Evolutionary conservation across 768 basidiomycete species (phyloP).

Genomic region (Suillus lakei): DNA sequence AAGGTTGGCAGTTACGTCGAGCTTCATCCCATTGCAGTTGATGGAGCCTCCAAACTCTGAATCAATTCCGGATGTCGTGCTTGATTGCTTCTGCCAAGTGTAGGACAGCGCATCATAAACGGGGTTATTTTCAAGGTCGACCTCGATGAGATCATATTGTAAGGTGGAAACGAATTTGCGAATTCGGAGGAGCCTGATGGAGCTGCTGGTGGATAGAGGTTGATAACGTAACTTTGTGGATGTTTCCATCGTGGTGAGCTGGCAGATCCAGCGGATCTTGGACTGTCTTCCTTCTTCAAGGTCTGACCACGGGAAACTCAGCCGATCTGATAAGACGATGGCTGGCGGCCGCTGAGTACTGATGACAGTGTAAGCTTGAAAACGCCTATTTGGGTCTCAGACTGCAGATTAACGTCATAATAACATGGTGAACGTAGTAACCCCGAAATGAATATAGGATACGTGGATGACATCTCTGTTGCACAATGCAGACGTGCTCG

Average conservation of each 20-base stretch:
- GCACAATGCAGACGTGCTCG: no score
- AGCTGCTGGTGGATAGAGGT: neutral
- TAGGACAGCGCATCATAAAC: slow-evolving; percentile 12
- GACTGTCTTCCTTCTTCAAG: neutral
- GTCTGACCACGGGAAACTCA: no score
- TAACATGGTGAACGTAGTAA: no score
- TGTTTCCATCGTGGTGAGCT: neutral
- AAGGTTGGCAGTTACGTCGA: neutral
- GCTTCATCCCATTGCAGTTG: neutral
- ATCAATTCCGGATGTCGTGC: neutral
- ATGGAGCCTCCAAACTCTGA: neutral
- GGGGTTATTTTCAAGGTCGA: neutral
- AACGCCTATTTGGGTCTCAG: no score
- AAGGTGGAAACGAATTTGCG: neutral
- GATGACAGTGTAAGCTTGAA: no score
- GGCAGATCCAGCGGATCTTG: neutral
- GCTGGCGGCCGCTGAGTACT: neutral
- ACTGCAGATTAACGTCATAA: no score
- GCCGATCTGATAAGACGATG: neutral
- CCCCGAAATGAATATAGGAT: no score
- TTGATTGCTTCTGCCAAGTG: slow-evolving; percentile 4
- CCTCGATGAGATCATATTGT: neutral
- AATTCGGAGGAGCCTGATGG: neutral
- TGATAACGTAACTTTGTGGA: neutral
- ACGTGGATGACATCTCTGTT: no score